Evolutionary conservation across 805 yeast genomes (phyloP), one percentile per base, ranked within the genome.

Genomic region (Tetrapisispora nanseiensis): DNA sequence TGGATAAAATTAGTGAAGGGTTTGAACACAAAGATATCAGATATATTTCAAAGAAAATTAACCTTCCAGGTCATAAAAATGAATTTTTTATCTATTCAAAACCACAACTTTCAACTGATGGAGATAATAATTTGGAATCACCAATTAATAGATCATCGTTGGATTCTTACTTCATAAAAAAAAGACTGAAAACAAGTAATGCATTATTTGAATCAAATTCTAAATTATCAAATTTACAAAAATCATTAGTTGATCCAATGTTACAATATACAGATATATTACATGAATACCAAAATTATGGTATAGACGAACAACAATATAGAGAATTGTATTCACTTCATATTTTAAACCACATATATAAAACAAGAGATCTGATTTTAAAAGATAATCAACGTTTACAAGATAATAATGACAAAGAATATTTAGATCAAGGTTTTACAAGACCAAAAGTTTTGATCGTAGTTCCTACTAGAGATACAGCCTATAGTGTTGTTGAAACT

Each of bases 341-440:
- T 64, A 72, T 75, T 5, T 59, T 87, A 42, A 90, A 92, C 54
- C 98, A 90, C 60, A 65, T 92, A 26, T 75, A 69, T 64, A 87
- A 89, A 62, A 86, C 97, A 0, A 74, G 96, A 55, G 97, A 87
- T 61, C 66, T 79, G n/a, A 74, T 90, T 15, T 52, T 90, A 51
- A 83, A 82, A 57, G 81, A 92, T 64, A 86, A 81, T 51, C 73
- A 75, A 39, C 77, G 76, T 51, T 37, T 67, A n/a, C 65, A 62
- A 41, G 60, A 70, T 42, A 56, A 66, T 44, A 66, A 67, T 21
- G 75, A 71, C 39, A 75, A 75, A 11, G 94, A 86, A 52, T 71
- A 73, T 49, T 68, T 95, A 43, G 98, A 92, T 59, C 97, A 92
- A 62, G 97, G 98, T 23, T 92, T 86, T 59, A 89, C 96, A 0